Conservation (phyloP, 768 basidiomycete genomes). For the Mycena maculata region DNA sequence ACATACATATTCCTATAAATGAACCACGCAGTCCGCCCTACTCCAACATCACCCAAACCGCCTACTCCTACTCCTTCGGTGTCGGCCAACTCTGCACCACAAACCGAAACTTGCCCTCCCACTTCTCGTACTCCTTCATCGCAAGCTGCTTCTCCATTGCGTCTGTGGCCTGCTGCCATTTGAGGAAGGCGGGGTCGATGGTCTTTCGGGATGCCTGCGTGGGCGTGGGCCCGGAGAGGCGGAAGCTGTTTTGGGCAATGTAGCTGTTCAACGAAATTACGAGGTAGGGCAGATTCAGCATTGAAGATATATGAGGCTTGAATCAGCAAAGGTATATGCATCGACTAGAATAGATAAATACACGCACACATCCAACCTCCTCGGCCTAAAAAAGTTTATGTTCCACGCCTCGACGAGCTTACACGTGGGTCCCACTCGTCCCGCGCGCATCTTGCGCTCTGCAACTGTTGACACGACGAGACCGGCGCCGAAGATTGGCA, state of each 20-base stretch:
- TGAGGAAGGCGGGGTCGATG: slow-evolving; percentile 28
- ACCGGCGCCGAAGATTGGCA: slow-evolving; percentile 31
- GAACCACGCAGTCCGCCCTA: slow-evolving; percentile 10
- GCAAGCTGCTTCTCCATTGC: slow-evolving; percentile 22
- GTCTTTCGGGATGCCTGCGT: slow-evolving; percentile 22
- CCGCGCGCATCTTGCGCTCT: slow-evolving; percentile 32
- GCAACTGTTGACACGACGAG: slow-evolving; percentile 28
- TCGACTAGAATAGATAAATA: slow-evolving; percentile 1
- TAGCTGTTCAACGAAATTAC: slow-evolving; percentile 17
- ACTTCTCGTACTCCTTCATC: slow-evolving; percentile 30
- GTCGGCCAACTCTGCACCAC: slow-evolving; percentile 28
- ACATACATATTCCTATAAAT: slow-evolving; percentile 11
- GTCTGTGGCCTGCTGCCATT: slow-evolving; percentile 24
- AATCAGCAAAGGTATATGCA: slow-evolving; percentile 1
- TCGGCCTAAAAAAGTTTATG: slow-evolving; percentile 30
- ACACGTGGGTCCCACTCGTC: slow-evolving; percentile 30
- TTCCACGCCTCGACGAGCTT: slow-evolving; percentile 32
- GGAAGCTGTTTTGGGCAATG: slow-evolving; percentile 22
- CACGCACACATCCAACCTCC: slow-evolving; percentile 29
- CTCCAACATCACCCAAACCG: neutral
- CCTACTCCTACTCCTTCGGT: slow-evolving; percentile 7
- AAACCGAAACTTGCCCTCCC: slow-evolving; percentile 30
- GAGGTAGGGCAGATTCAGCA: too few species aligned
- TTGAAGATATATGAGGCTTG: too few species aligned
- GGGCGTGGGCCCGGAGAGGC: slow-evolving; percentile 28